Evolutionary conservation across 1,139 yeast genomes (phyloP), one percentile per base, ranked within the genome.

Genomic region (Candida sp.): DNA sequence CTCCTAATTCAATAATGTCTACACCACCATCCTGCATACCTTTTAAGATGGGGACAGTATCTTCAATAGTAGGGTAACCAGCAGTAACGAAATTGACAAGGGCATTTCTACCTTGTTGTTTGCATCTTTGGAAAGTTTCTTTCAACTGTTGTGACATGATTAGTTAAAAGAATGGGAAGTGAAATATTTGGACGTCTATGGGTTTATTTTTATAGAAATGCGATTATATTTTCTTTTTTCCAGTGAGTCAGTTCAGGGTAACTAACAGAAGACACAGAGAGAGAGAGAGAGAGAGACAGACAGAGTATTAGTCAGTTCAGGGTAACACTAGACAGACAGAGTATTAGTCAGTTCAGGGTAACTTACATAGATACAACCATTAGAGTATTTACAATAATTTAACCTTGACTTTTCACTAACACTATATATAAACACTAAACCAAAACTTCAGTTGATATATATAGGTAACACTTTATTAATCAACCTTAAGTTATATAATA

Each of bases 11-110:
- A 53, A 93, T 88, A 49, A 93, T 79, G 61, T 93, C 99, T 21
- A 88, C 95, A 48, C 99, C 99, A 51, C 96, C 98, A 38, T 80
- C 87, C 70, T 93, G 98, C 70, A 93, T 80, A 27, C 95, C 93
- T 60, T 84, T 79, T 63, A 95, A 64, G 54, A 91, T 81, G 5
- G 96, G 95, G 37, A 93, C 73, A 2, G 99, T 91, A 54, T 87
- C 97, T 44, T 84, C 95, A 44, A 86, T 69, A 23, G 89, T 77
- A 40, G 99, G 99, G 67, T 74, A 90, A 19, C 97, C 99, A 4
- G 96, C 98, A 27, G 99, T 93, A 60, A 91, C 77, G 61, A 93
- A 93, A 39, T 96, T 88, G 42, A 95, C 85, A 56, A 93, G 75
- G 41, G 97, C 98, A 60, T 85, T 83, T 56, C 99, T 87, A 53